Conservation (phyloP, 345 rosid species). For the Erodium maritimum region DNA sequence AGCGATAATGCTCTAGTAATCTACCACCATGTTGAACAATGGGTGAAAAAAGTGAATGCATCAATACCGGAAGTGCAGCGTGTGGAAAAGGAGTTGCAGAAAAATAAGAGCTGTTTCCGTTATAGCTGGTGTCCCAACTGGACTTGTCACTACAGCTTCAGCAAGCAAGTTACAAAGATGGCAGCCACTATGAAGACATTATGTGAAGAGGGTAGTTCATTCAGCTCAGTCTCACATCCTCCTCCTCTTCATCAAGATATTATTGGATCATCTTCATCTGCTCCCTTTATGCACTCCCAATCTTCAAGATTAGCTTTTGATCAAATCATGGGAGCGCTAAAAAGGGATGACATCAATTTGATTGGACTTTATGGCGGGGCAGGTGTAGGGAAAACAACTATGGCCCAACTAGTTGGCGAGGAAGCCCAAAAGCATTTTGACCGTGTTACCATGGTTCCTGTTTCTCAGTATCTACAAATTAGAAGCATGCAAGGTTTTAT, state of each 20-base stretch:
- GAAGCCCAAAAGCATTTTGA: no score
- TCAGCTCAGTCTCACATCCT: background rate
- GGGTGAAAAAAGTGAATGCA: background rate
- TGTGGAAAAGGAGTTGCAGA: background rate
- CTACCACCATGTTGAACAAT: background rate
- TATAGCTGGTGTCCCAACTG: constrained; percentile 1
- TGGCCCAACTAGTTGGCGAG: no score
- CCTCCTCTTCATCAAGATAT: background rate
- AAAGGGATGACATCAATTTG: no score
- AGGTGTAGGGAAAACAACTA: no score
- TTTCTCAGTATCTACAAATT: no score
- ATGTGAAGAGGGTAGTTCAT: background rate
- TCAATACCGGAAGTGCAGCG: background rate
- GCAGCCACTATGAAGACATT: background rate
- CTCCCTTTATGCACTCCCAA: background rate
- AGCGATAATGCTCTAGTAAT: background rate
- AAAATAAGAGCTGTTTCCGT: background rate
- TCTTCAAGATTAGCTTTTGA: background rate
- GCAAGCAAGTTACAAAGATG: background rate
- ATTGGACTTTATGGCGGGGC: no score
- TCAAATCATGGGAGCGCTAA: background rate
- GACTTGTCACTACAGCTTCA: background rate
- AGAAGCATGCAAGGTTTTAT: no score
- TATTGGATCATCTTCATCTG: background rate
- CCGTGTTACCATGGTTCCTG: no score